Evolutionary conservation across 2,329 filamentous ascomycete species (phyloP).

Genomic region (Colletotrichum abscissum): DNA sequence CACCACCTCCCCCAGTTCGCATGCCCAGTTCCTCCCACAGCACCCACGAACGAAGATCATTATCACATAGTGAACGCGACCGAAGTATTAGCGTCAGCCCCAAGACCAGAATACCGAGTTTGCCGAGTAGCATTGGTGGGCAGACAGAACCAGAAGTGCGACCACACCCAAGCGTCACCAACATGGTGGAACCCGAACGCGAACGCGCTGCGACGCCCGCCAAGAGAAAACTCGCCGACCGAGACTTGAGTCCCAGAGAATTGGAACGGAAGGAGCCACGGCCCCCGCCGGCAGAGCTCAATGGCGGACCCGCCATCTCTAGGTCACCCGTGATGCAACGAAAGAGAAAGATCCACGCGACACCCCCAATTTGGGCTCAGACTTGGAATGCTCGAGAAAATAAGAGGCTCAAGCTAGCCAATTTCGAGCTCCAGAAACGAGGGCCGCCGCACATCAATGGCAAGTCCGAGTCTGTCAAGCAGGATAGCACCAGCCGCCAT

Average conservation of each 20-base stretch:
- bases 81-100: conserved; percentile 81
- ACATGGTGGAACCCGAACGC: conserved; percentile 44
- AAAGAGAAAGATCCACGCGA: conserved; percentile 53
- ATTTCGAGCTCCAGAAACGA: conserved; percentile 58
- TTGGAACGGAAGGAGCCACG: conserved; percentile 60
- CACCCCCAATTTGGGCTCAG: conserved; percentile 62
- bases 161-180: conserved; percentile 30
- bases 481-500: conserved; percentile 54
- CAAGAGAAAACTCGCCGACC: conserved; percentile 62
- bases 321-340: conserved; percentile 42
- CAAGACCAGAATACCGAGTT: conserved; percentile 73
- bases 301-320: conserved; percentile 48
- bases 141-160: conserved; percentile 33
- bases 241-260: conserved; percentile 61
- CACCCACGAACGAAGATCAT: conserved; percentile 62
- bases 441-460: conserved; percentile 51
- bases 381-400: conserved; percentile 48
- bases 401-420: conserved; percentile 53
- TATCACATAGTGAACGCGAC: conserved; percentile 72
- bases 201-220: conserved; percentile 52
- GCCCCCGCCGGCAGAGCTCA: conserved; percentile 61
- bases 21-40: conserved; percentile 53
- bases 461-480: conserved; percentile 46
- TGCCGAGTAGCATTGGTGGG: conserved; percentile 56
- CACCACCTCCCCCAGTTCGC: conserved; percentile 49